Evolutionary conservation across 2,329 filamentous ascomycete genomes (phyloP).

Genomic region (Madurella mycetomatis): DNA sequence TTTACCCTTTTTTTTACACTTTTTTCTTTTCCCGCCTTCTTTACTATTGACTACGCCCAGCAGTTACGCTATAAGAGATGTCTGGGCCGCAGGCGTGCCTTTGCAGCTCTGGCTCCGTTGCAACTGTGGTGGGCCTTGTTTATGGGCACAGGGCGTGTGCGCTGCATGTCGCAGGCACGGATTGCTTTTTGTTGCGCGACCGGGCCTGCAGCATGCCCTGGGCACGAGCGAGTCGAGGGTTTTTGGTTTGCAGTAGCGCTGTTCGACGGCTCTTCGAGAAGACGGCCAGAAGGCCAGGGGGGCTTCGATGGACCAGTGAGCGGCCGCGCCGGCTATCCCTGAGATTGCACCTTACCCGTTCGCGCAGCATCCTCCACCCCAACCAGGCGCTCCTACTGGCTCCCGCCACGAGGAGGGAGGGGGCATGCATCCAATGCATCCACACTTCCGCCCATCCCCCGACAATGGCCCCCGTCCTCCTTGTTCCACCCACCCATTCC

Average conservation of each 20-base stretch:
- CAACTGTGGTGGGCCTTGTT: background rate
- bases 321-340: conserved; percentile 15
- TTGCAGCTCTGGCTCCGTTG: background rate
- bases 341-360: conserved; percentile 27
- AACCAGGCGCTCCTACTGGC: conserved; percentile 12
- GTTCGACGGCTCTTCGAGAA: conserved; percentile 30
- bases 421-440: conserved; percentile 5
- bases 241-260: conserved; percentile 20
- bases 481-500: conserved; percentile 9
- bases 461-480: background rate
- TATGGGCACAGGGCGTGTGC: background rate
- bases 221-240: conserved; percentile 14
- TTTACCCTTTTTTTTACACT: too few relatives aligned
- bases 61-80: too few relatives aligned
- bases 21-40: too few relatives aligned
- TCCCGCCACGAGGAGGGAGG: conserved; percentile 15
- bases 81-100: background rate
- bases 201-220: conserved; percentile 5
- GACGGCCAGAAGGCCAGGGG: conserved; percentile 25
- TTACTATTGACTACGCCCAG: too few relatives aligned
- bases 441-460: conserved; percentile 19
- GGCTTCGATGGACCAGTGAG: conserved; percentile 16
- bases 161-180: background rate
- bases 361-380: conserved; percentile 18
- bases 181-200: conserved; percentile 6